Conservation (phyloP, 495 filamentous ascomycete species). For the Astrocystis sublimbata region DNA sequence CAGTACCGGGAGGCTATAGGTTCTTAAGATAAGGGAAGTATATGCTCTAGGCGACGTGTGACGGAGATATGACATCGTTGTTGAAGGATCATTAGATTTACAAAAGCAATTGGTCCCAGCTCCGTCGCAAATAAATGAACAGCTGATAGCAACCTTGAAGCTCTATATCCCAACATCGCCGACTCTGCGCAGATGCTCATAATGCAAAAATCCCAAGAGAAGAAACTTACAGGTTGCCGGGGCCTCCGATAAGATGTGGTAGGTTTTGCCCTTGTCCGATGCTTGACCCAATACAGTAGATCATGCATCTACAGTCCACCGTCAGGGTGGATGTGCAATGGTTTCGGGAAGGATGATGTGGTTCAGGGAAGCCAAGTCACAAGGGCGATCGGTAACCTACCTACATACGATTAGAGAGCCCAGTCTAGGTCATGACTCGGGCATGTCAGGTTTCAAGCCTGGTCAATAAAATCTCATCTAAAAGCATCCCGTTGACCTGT, state of each 20-base stretch:
- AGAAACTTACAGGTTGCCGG: neutral
- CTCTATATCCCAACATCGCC: neutral
- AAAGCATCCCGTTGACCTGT: neutral
- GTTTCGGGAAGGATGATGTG: neutral
- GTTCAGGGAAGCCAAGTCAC: neutral
- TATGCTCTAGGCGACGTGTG: neutral
- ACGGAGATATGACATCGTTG: neutral
- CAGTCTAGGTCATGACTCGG: slow-evolving; percentile 7
- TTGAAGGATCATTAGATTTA: neutral
- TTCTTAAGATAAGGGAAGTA: neutral
- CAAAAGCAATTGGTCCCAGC: neutral
- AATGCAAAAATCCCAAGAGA: neutral
- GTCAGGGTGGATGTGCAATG: neutral
- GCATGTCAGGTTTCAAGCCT: slow-evolving; percentile 6
- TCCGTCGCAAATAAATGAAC: neutral
- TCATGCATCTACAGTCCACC: neutral
- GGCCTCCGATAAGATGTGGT: neutral
- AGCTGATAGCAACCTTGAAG: neutral
- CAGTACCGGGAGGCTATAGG: neutral
- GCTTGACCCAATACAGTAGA: neutral
- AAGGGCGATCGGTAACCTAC: neutral
- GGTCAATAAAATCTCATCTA: slow-evolving; percentile 11
- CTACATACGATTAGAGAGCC: too few species aligned
- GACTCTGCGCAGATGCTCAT: neutral
- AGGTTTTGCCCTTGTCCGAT: neutral